phyloP scores from a whole-genome alignment of 2,329 filamentous ascomycete species.

The Ophiostoma triangulosporum region DNA sequence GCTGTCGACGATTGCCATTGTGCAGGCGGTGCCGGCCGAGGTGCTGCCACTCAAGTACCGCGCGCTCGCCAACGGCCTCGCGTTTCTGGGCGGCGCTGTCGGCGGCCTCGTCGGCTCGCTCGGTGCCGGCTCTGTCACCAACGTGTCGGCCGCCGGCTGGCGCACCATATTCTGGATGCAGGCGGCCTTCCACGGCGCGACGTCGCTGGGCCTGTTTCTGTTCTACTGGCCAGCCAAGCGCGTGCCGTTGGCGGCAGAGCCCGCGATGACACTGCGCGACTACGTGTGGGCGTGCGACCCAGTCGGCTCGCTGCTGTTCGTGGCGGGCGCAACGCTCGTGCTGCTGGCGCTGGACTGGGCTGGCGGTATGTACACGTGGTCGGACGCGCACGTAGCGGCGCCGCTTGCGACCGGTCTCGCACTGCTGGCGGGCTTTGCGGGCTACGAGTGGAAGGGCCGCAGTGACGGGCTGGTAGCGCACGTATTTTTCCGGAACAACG shows the following conservation, averaged over 20 bases:
- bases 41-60: conserved; percentile 43
- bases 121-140: conserved; percentile 38
- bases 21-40: conserved; percentile 42
- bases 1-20: conserved; percentile 39
- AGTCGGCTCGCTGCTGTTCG: conserved; percentile 31
- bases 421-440: conserved; percentile 25
- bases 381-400: conserved; percentile 25
- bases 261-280: conserved; percentile 24
- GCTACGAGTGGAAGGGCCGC: conserved; percentile 40
- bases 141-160: conserved; percentile 33
- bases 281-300: conserved; percentile 35
- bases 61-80: conserved; percentile 40
- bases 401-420: conserved; percentile 28
- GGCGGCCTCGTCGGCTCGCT: conserved; percentile 36
- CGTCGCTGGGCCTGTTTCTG: conserved; percentile 31
- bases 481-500: conserved; percentile 38
- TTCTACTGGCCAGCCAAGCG: conserved; percentile 34
- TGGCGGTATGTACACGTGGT: conserved; percentile 28
- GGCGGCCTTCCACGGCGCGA: conserved; percentile 36
- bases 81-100: conserved; percentile 35
- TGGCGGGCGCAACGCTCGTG: conserved; percentile 29
- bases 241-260: too few species aligned
- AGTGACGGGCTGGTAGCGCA: conserved; percentile 40
- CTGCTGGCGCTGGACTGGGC: conserved; percentile 33
- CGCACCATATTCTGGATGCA: conserved; percentile 47